phyloP scores from a whole-genome alignment of 2,329 filamentous ascomycete genomes.

The Paraphoma sp. region DNA sequence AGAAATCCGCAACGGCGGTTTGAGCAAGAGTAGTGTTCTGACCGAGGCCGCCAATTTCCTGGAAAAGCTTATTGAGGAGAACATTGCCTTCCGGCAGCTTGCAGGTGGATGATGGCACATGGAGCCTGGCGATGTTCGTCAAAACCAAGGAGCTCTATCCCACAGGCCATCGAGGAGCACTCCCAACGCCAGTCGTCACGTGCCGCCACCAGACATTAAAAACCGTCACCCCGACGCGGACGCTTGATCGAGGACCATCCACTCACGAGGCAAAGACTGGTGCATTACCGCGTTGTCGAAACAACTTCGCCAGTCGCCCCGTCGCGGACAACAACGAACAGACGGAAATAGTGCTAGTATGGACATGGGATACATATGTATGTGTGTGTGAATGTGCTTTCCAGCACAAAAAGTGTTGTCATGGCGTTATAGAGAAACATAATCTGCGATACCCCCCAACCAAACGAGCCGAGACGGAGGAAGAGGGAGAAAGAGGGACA shows the following conservation, averaged over 20 bases:
- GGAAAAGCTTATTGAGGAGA: slow-evolving; percentile 74
- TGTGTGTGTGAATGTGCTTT: background rate
- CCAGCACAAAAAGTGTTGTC: background rate
- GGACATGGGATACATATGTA: background rate
- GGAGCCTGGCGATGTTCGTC: background rate
- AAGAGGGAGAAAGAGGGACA: too few relatives aligned
- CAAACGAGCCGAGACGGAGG: too few relatives aligned
- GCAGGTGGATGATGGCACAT: background rate
- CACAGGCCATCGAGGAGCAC: background rate
- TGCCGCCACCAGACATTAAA: too few relatives aligned
- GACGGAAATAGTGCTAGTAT: too few relatives aligned
- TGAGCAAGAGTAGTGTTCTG: slow-evolving; percentile 84
- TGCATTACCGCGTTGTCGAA: too few relatives aligned
- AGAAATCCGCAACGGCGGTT: slow-evolving; percentile 73
- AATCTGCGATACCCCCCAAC: background rate
- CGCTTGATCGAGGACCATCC: too few relatives aligned
- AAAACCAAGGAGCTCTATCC: background rate
- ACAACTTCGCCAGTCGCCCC: too few relatives aligned
- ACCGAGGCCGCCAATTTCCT: slow-evolving; percentile 79
- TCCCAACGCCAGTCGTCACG: background rate
- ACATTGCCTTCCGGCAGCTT: slow-evolving; percentile 46
- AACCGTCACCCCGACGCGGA: too few relatives aligned
- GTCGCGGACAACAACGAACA: too few relatives aligned
- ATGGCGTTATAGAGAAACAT: background rate
- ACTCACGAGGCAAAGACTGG: too few relatives aligned